phyloP scores from a whole-genome alignment of 108 stramenopile genomes.

The Skeletonema costatum region DNA sequence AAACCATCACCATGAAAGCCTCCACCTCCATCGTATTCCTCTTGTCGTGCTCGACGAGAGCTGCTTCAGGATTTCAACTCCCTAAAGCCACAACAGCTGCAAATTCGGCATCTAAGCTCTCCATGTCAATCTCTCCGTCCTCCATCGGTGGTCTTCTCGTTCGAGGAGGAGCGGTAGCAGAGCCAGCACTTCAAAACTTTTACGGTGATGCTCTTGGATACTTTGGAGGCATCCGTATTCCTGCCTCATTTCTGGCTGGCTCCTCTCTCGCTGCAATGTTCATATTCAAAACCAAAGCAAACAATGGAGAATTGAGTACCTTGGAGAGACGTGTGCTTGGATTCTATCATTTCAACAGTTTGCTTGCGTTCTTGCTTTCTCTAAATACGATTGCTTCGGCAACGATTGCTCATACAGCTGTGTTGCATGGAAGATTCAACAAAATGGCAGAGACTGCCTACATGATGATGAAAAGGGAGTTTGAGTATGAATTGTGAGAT shows the following conservation, averaged over 20 bases:
- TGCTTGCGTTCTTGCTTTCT: conserved; percentile 21
- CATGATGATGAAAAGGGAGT: conserved; percentile 27
- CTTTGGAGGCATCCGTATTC: conserved; percentile 16
- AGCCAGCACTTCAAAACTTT: neutral
- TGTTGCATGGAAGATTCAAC: conserved; percentile 25
- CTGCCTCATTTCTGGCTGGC: conserved; percentile 31
- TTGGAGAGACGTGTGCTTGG: conserved; percentile 28
- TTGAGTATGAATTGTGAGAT: conserved; percentile 25
- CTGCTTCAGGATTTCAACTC: neutral
- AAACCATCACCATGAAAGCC: neutral
- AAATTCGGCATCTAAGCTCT: neutral
- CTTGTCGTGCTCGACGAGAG: neutral
- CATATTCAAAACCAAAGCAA: conserved; percentile 7
- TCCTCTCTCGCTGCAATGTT: conserved; percentile 33
- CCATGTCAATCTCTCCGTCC: neutral
- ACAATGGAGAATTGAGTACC: neutral
- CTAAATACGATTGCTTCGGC: conserved; percentile 16
- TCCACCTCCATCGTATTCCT: neutral
- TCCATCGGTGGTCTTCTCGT: conserved; percentile 2
- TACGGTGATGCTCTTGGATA: conserved; percentile 4
- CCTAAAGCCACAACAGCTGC: neutral
- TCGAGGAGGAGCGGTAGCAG: conserved; percentile 1
- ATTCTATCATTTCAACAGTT: conserved; percentile 18
- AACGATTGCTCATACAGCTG: conserved; percentile 10
- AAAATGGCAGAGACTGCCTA: conserved; percentile 29